Evolutionary conservation across 2,329 filamentous ascomycete genomes (phyloP).

Genomic region (Bertia moriformis): DNA sequence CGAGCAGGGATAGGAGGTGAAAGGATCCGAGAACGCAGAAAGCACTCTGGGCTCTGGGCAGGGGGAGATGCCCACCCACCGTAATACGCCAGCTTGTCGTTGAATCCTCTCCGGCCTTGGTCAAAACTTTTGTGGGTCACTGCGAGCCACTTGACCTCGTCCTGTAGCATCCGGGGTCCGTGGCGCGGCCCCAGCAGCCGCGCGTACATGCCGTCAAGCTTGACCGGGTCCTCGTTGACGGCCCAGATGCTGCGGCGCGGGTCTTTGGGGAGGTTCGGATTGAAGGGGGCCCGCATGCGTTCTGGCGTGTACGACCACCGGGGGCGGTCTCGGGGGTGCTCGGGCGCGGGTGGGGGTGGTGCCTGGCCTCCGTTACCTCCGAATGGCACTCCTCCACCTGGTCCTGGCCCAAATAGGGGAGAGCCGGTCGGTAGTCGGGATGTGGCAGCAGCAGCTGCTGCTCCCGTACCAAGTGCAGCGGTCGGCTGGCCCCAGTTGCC

Average conservation of each 20-base stretch:
- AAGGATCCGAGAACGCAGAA: neutral
- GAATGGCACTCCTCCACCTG: too few species aligned
- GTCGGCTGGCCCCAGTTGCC: too few species aligned
- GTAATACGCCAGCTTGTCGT: constrained; percentile 78
- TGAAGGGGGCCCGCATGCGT: constrained; percentile 57
- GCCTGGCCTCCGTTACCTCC: too few species aligned
- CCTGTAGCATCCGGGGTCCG: constrained; percentile 61
- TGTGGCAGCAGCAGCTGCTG: too few species aligned
- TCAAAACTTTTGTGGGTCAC: constrained; percentile 98
- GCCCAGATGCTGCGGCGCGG: constrained; percentile 38
- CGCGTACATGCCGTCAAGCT: constrained; percentile 65
- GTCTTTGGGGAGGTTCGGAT: constrained; percentile 38
- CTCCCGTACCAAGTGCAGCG: too few species aligned
- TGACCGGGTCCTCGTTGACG: constrained; percentile 62
- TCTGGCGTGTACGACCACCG: constrained; percentile 60
- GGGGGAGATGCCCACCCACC: constrained; percentile 39
- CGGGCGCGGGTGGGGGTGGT: too few species aligned
- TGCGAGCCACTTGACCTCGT: constrained; percentile 92
- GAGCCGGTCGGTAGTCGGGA: too few species aligned
- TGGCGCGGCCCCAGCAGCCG: constrained; percentile 60
- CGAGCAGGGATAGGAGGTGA: constrained; percentile 6
- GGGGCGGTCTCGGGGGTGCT: too few species aligned
- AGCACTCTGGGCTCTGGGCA: neutral
- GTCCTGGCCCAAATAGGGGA: too few species aligned
- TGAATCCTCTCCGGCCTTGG: constrained; percentile 83